These are phyloP conservation scores for Neurospora sp. DNA, from an alignment of 495 filamentous ascomycete species.

Conservation along the genomic window DNA sequence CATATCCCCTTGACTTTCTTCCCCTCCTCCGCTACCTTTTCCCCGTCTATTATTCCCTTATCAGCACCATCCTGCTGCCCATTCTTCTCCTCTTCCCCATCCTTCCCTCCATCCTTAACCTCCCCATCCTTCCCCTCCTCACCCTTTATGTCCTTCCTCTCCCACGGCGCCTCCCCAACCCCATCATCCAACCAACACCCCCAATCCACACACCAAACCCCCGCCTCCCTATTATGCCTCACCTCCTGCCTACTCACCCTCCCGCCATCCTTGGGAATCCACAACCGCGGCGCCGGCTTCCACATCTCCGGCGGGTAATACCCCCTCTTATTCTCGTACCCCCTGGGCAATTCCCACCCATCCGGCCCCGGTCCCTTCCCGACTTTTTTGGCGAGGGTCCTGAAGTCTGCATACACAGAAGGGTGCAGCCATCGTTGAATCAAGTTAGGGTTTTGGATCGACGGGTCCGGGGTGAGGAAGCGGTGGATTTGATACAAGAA, in stretches of 20 bases:
- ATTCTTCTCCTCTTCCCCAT: not conserved
- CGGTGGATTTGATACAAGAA: slow-evolving; percentile 15
- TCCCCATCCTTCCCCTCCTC: not conserved
- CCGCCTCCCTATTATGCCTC: slow-evolving; percentile 41
- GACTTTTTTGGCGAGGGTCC: slow-evolving; percentile 48
- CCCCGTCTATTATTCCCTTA: not conserved
- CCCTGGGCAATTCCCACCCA: slow-evolving; percentile 37
- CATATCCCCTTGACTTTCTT: not conserved
- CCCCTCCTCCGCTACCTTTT: not conserved
- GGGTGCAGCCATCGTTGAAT: slow-evolving; percentile 56
- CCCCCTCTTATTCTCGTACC: slow-evolving; percentile 42
- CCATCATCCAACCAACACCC: slow-evolving; percentile 53
- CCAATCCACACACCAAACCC: slow-evolving; percentile 48
- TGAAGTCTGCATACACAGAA: slow-evolving; percentile 54
- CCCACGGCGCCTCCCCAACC: not conserved
- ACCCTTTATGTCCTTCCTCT: not conserved
- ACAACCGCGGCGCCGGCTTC: slow-evolving; percentile 47
- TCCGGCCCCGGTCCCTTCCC: slow-evolving; percentile 37
- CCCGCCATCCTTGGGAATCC: slow-evolving; percentile 60
- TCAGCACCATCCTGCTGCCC: not conserved
- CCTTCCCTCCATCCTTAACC: no score
- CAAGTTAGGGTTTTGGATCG: slow-evolving; percentile 17
- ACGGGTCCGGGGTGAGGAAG: slow-evolving; percentile 12
- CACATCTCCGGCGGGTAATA: slow-evolving; percentile 62
- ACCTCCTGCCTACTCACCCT: slow-evolving; percentile 56